Conservation (phyloP, 805 yeast species). For the Ogataea ramenticola region DNA sequence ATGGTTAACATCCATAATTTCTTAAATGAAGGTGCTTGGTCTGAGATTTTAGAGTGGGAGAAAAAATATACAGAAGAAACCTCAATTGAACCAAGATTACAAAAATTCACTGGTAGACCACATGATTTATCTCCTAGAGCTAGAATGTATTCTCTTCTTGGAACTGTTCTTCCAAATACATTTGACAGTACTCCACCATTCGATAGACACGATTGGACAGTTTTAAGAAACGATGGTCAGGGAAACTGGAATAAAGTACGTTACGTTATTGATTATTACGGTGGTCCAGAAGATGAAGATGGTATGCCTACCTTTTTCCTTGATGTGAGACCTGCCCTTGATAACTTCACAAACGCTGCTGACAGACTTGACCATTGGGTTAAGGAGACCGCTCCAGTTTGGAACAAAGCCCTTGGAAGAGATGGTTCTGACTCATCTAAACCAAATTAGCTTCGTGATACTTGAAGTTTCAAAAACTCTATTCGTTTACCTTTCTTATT, state of each 20-base stretch:
- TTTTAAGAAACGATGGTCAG: conserved; percentile 53
- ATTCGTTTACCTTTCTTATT: no score
- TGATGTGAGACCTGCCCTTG: conserved; percentile 95
- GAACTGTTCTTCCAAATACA: conserved; percentile 62
- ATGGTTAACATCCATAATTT: conserved; percentile 98
- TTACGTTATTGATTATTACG: conserved; percentile 93
- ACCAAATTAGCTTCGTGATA: no score
- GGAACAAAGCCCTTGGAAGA: conserved; percentile 67
- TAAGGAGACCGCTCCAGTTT: conserved; percentile 42
- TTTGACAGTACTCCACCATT: conserved; percentile 83
- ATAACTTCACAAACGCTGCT: conserved; percentile 48
- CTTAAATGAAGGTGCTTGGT: conserved; percentile 96
- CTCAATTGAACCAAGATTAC: conserved; percentile 62
- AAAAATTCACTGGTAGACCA: conserved; percentile 89
- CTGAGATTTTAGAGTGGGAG: conserved; percentile 91
- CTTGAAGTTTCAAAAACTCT: no score
- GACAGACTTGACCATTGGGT: conserved; percentile 67
- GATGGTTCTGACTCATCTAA: not conserved
- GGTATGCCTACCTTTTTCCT: conserved; percentile 89
- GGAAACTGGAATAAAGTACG: conserved; percentile 66
- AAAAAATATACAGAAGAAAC: conserved; percentile 51
- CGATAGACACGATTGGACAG: conserved; percentile 99
- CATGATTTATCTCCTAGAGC: conserved; percentile 85
- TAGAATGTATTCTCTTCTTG: conserved; percentile 52
- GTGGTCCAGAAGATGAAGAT: conserved; percentile 79